A percentile compares a stretch with the other conserved stretches of the same genome.
These are phyloP conservation scores for Acrocalymma vagum DNA, from an alignment of 2,329 filamentous ascomycete species.

Conservation along the genomic window DNA sequence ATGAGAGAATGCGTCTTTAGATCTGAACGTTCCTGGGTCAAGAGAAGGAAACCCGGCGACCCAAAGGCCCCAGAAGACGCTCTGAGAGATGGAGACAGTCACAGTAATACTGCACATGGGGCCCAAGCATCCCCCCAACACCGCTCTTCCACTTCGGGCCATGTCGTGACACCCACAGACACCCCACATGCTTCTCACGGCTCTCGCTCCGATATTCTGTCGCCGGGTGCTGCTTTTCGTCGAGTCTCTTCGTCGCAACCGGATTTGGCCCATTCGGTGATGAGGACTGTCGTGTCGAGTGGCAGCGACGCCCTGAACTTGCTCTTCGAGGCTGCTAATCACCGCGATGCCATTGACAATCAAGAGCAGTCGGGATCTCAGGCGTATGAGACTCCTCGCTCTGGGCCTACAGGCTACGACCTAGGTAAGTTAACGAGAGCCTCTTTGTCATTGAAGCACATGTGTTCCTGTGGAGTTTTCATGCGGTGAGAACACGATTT, in stretches of 20 bases:
- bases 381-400: conserved; percentile 46
- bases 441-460: too few species aligned
- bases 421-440: conserved; percentile 1
- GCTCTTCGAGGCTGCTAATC: conserved; percentile 59
- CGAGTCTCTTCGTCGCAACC: conserved; percentile 44
- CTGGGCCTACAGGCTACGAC: conserved; percentile 35
- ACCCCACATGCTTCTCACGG: conserved; percentile 34
- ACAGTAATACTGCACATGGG: conserved; percentile 14
- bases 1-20: conserved; percentile 60
- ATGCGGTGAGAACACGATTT: too few species aligned
- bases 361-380: conserved; percentile 45
- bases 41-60: conserved; percentile 45
- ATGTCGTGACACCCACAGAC: conserved; percentile 31
- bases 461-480: too few species aligned
- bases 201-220: conserved; percentile 38
- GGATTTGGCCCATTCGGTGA: conserved; percentile 50
- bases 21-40: conserved; percentile 48
- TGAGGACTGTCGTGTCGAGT: conserved; percentile 61
- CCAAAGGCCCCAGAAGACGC: neutral
- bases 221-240: conserved; percentile 36
- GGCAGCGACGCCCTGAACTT: conserved; percentile 63
- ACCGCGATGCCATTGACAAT: conserved; percentile 46
- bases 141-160: conserved; percentile 32
- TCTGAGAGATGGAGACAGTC: conserved; percentile 3
- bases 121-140: conserved; percentile 28